These are phyloP conservation scores for Crithidia sp. DNA, from an alignment of 208 protist species.

Conservation along the genomic window DNA sequence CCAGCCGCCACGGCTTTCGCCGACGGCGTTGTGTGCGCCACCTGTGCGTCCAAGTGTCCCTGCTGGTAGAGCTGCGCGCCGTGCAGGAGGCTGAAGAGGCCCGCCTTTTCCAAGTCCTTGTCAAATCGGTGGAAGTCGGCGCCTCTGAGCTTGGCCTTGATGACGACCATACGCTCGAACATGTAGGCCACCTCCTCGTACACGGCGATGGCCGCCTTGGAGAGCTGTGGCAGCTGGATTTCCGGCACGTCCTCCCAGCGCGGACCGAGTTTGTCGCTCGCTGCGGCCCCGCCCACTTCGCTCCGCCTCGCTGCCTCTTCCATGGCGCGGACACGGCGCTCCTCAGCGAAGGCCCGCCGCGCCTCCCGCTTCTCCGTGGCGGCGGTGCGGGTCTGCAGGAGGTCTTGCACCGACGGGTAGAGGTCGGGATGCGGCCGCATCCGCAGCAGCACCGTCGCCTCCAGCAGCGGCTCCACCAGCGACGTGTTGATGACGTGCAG, in stretches of 20 bases:
- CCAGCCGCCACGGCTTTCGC: slow-evolving; percentile 5
- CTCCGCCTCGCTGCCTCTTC: background rate
- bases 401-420: slow-evolving; percentile 40
- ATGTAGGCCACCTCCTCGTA: slow-evolving; percentile 74
- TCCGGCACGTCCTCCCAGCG: slow-evolving; percentile 29
- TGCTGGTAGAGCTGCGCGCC: slow-evolving; percentile 48
- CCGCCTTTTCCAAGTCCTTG: slow-evolving; percentile 37
- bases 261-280: background rate
- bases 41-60: slow-evolving; percentile 33
- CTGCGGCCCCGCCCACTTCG: background rate
- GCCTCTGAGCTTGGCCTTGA: slow-evolving; percentile 33
- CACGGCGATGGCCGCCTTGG: slow-evolving; percentile 40
- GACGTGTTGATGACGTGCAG: slow-evolving; percentile 32
- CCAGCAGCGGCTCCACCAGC: slow-evolving; percentile 49
- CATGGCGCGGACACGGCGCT: background rate
- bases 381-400: slow-evolving; percentile 40
- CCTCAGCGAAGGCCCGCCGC: background rate
- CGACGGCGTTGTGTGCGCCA: slow-evolving; percentile 5
- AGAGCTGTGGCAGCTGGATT: slow-evolving; percentile 24
- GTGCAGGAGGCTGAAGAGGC: slow-evolving; percentile 65
- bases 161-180: slow-evolving; percentile 56
- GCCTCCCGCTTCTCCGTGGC: slow-evolving; percentile 3
- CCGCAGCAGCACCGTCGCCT: slow-evolving; percentile 71
- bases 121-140: slow-evolving; percentile 44
- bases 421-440: slow-evolving; percentile 48